Evolutionary conservation across 2,329 filamentous ascomycete species (phyloP), one percentile per base, ranked within the genome.

Genomic region (Aspergillus ochraceoroseus): DNA sequence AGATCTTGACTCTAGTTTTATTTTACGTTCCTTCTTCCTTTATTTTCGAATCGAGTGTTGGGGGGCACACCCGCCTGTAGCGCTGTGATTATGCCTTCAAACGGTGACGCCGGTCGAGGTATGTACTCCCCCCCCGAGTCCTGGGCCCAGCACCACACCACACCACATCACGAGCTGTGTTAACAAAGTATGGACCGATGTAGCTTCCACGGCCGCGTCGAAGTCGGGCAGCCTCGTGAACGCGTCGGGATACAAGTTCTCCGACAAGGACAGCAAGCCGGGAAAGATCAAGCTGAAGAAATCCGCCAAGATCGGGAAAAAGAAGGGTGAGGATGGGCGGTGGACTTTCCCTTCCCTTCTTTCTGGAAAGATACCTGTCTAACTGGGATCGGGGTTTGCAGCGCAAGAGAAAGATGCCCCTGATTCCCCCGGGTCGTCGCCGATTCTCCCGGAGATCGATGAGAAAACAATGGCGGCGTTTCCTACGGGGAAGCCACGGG

Each of bases 381-480:
- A 13, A 32, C 12, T 27, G 32, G 17, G n/a, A 26, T 17, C 11
- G 19, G 13, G 7, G 9, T 31, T 4, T n/a, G n/a, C n/a, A 31
- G 26, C 28, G 36, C 27, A 31, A 37, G 26, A 28, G 18, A 20
- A 34, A 45, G 41, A 47, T 20, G 54, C 57, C 23, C 51, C 53
- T 20, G 55, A 55, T 13, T 63, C 66, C 4, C 57, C 59, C 14
- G 57, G 56, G 29, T 60, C 62, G 9, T 70, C 68, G 0, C 68
- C 68, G 2, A 64, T 67, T 14, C 57, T 70, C n/a, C 68, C 68
- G 4, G 61, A 79, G 38, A 76, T 95, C 36, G 86, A 94, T 55
- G 82, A 88, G 45, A 78, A 73, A 46, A 80, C 85, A 9, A 78
- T 85, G 53, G 80, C 87, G 45, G 85, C 85, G 3, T 95, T 95